A percentile compares a stretch with the other conserved stretches of the same genome.
These are phyloP conservation scores for Castanea crenata DNA, from an alignment of 306 rosid species.

Conservation along the genomic window DNA sequence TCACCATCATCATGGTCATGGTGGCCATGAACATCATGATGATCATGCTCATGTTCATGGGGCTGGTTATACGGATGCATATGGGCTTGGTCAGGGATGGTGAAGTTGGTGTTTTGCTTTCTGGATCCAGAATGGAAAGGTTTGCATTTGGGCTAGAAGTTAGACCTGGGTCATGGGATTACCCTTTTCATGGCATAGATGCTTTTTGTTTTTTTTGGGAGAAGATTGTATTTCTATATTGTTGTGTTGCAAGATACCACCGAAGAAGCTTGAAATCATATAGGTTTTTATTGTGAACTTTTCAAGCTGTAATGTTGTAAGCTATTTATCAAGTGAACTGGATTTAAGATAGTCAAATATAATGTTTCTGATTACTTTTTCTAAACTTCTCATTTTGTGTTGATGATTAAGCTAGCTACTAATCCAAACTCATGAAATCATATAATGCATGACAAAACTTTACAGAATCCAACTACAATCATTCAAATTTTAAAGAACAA, in stretches of 20 bases:
- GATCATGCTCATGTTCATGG: constrained; percentile 39
- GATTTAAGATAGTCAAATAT: neutral
- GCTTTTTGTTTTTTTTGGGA: neutral
- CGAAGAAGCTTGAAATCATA: neutral
- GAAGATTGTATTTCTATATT: neutral
- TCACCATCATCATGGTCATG: constrained; percentile 23
- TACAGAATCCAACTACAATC: too few species aligned
- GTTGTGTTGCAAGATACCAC: neutral
- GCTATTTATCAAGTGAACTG: neutral
- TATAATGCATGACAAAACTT: too few species aligned
- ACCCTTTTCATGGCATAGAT: neutral
- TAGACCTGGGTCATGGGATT: neutral
- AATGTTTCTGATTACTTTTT: too few species aligned
- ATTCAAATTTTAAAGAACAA: too few species aligned
- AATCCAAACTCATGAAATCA: too few species aligned
- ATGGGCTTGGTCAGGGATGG: constrained; percentile 72
- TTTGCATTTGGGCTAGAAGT: neutral
- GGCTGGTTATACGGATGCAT: constrained; percentile 60
- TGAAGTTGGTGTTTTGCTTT: constrained; percentile 20
- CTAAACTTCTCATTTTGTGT: too few species aligned
- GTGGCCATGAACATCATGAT: constrained; percentile 23
- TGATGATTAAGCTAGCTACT: too few species aligned
- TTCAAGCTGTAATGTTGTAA: constrained; percentile 7
- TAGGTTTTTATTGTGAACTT: neutral
- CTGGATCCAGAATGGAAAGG: neutral